phyloP scores from a whole-genome alignment of 805 yeast species.

The Henningerozyma blattae region DNA sequence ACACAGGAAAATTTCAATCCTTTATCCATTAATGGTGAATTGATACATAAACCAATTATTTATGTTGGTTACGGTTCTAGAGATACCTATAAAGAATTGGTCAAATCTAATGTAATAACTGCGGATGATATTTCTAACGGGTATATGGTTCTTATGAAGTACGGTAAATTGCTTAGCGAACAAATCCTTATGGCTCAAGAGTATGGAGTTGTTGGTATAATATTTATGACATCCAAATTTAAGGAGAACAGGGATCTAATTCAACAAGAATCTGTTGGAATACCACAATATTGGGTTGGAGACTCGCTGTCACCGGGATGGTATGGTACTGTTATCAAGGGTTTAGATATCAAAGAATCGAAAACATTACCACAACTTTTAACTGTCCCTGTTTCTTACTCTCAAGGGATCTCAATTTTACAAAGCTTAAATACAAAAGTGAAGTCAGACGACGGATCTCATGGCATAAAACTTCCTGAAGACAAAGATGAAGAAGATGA shows the following conservation, averaged over 20 bases:
- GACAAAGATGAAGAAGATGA: constrained; percentile 10
- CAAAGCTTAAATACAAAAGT: constrained; percentile 15
- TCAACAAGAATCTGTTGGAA: constrained; percentile 38
- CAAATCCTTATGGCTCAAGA: constrained; percentile 44
- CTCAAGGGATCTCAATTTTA: constrained; percentile 42
- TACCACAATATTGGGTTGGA: constrained; percentile 55
- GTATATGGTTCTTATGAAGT: constrained; percentile 47
- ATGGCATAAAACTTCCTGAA: constrained; percentile 11
- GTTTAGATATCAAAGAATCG: constrained; percentile 34
- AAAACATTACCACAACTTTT: constrained; percentile 59
- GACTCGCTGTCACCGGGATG: constrained; percentile 75
- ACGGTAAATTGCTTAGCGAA: constrained; percentile 39
- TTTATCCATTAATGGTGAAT: constrained; percentile 46
- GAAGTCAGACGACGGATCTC: constrained; percentile 11
- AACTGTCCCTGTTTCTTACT: constrained; percentile 63
- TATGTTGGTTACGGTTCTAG: constrained; percentile 58
- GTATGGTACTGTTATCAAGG: constrained; percentile 32
- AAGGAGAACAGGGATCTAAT: constrained; percentile 20
- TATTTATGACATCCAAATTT: constrained; percentile 46
- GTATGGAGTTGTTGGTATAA: constrained; percentile 48
- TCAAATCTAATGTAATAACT: constrained; percentile 25
- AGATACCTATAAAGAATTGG: constrained; percentile 38
- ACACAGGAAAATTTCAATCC: constrained; percentile 49
- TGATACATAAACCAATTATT: constrained; percentile 35
- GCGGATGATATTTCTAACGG: constrained; percentile 26